phyloP scores from a whole-genome alignment of 2,329 filamentous ascomycete species.

The Colletotrichum liaoningense region DNA sequence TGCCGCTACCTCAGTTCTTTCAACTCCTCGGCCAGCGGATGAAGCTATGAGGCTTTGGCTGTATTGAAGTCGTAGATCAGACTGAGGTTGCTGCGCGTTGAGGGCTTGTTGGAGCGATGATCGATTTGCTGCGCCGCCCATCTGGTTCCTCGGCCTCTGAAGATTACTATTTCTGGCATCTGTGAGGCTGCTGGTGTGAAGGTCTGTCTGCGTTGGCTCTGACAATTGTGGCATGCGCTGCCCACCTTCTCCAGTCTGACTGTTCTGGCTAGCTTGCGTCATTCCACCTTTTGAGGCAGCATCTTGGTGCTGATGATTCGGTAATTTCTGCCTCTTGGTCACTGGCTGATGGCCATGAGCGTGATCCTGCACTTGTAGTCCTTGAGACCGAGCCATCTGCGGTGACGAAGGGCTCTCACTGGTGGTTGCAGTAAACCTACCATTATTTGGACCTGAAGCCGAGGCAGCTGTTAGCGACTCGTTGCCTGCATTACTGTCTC shows the following conservation, averaged over 20 bases:
- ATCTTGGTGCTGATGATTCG: background rate
- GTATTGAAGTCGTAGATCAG: background rate
- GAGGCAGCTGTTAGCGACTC: background rate
- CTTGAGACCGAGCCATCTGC: background rate
- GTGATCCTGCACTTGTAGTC: background rate
- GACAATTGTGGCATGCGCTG: background rate
- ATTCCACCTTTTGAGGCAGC: background rate
- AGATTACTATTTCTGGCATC: background rate
- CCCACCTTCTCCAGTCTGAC: background rate
- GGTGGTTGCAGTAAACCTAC: background rate
- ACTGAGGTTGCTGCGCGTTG: background rate
- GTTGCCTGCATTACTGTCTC: background rate
- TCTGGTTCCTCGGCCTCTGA: background rate
- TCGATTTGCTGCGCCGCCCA: background rate
- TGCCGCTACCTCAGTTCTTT: background rate
- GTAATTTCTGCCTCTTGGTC: constrained; percentile 6
- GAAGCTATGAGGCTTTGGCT: background rate
- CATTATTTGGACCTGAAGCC: background rate
- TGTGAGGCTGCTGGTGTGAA: background rate
- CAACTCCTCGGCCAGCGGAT: background rate
- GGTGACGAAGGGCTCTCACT: background rate
- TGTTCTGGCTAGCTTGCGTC: background rate
- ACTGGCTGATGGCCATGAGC: background rate
- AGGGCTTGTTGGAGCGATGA: background rate
- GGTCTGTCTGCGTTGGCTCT: background rate